phyloP scores from a whole-genome alignment of 306 rosid genomes.

The Cicer cuneatum region DNA sequence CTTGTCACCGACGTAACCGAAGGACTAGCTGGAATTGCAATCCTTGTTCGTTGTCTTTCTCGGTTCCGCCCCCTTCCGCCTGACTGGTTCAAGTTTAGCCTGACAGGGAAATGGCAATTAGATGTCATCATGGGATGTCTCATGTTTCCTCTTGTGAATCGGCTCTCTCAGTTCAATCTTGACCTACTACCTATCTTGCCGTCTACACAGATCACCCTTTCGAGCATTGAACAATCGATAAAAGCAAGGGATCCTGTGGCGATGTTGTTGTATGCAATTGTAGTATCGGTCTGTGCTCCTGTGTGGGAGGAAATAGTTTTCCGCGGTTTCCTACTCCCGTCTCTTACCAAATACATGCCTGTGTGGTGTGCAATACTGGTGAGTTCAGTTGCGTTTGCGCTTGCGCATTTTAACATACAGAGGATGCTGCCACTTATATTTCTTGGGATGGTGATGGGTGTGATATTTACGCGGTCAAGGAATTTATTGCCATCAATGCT shows the following conservation, averaged over 20 bases:
- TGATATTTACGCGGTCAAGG: constrained; percentile 80
- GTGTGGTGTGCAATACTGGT: constrained; percentile 91
- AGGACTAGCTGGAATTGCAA: constrained; percentile 84
- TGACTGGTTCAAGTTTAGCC: constrained; percentile 90
- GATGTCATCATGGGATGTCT: constrained; percentile 91
- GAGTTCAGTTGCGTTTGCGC: constrained; percentile 86
- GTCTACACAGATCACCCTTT: constrained; percentile 73
- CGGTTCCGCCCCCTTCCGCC: constrained; percentile 88
- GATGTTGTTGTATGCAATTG: constrained; percentile 80
- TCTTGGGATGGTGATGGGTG: constrained; percentile 94
- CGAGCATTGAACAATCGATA: constrained; percentile 93
- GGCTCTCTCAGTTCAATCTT: constrained; percentile 85
- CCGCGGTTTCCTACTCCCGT: constrained; percentile 92
- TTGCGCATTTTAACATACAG: constrained; percentile 92
- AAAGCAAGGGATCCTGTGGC: constrained; percentile 93
- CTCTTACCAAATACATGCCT: constrained; percentile 93
- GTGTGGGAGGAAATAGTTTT: constrained; percentile 98
- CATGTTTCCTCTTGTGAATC: constrained; percentile 85
- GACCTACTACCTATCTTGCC: constrained; percentile 81
- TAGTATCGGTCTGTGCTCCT: constrained; percentile 90
- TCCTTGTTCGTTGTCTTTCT: constrained; percentile 81
- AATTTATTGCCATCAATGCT: constrained; percentile 91
- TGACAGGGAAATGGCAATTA: constrained; percentile 80
- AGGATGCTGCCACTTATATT: constrained; percentile 93
- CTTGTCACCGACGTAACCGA: constrained; percentile 88